Percentiles rank a stretch among this genome's conserved stretches.
phyloP scores from a whole-genome alignment of 768 basidiomycete species.

The Tulasnella sp. region DNA sequence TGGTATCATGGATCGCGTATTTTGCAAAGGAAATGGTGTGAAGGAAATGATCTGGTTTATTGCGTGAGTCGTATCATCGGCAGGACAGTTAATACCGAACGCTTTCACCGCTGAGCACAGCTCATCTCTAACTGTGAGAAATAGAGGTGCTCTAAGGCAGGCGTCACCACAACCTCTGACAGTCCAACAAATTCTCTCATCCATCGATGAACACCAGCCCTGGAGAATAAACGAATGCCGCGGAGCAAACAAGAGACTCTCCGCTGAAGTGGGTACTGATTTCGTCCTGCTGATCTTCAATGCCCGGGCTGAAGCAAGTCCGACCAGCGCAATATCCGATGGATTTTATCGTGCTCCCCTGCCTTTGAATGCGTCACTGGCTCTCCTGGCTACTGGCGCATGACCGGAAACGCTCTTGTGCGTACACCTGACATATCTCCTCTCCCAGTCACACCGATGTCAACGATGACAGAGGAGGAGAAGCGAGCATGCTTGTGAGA shows the following conservation, averaged over 20 bases:
- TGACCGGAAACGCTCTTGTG: too few species aligned
- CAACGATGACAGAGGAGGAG: too few species aligned
- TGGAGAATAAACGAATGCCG: neutral
- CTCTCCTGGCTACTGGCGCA: too few species aligned
- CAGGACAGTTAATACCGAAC: neutral
- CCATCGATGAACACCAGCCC: neutral
- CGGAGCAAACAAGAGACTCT: neutral
- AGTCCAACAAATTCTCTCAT: neutral
- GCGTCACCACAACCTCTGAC: neutral
- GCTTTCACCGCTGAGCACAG: neutral
- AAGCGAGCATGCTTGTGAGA: too few species aligned
- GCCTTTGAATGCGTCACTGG: too few species aligned
- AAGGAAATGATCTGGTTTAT: constrained; percentile 1
- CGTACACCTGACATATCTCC: too few species aligned
- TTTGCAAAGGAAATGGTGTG: constrained; percentile 78
- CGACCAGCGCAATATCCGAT: too few species aligned
- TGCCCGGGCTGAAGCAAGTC: too few species aligned
- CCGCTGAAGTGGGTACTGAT: neutral
- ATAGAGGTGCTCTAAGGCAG: neutral
- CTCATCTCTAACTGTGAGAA: neutral
- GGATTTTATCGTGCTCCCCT: too few species aligned
- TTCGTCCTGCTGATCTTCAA: too few species aligned
- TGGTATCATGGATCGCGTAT: constrained; percentile 67
- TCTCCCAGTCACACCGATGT: too few species aligned
- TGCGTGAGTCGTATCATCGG: neutral